Base-by-base conservation (phyloP, 139 green algal species). In the Coccomyxa sp. region DNA sequence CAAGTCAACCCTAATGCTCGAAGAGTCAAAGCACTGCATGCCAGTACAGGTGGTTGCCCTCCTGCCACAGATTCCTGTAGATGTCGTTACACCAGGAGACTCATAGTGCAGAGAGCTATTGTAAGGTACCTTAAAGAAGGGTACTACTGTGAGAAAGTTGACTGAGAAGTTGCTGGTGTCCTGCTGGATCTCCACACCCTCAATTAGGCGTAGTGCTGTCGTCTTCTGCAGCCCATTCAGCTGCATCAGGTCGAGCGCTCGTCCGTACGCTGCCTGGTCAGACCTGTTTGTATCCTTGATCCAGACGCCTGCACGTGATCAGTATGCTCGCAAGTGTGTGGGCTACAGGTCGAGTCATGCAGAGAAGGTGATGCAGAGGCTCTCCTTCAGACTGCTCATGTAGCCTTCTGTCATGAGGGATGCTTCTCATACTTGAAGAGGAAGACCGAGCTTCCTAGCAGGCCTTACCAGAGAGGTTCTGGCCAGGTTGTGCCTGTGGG, bases 71-170 rank as follows among this genome's bases (percentile, higher is more conserved):
- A n/a, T n/a, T n/a, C n/a, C n/a, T n/a, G n/a, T n/a, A n/a, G n/a
- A n/a, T n/a, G n/a, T n/a, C n/a, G n/a, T n/a, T n/a, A n/a, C n/a
- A n/a, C n/a, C n/a, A n/a, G n/a, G n/a, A n/a, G n/a, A n/a, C n/a
- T n/a, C n/a, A n/a, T n/a, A n/a, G n/a, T n/a, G n/a, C n/a, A n/a
- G n/a, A n/a, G n/a, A n/a, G n/a, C n/a, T n/a, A n/a, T n/a, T n/a
- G n/a, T n/a, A n/a, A n/a, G n/a, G n/a, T 40, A 86, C 71, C 44
- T 86, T 82, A 54, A 87, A 88, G 44, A 88, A 88, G 0, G 83
- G 83, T 9, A 88, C 83, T 5, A 88, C 83, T 68, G 77, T 88
- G n/a, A 88, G 73, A 76, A 82, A 88, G 16, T 72, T 39, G 29
- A 88, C 44, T 6, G 70, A 50, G 7, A 80, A 37, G 12, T 70